Evolutionary conservation across 2,329 filamentous ascomycete genomes (phyloP).

Genomic region (Colletotrichum aenigma): DNA sequence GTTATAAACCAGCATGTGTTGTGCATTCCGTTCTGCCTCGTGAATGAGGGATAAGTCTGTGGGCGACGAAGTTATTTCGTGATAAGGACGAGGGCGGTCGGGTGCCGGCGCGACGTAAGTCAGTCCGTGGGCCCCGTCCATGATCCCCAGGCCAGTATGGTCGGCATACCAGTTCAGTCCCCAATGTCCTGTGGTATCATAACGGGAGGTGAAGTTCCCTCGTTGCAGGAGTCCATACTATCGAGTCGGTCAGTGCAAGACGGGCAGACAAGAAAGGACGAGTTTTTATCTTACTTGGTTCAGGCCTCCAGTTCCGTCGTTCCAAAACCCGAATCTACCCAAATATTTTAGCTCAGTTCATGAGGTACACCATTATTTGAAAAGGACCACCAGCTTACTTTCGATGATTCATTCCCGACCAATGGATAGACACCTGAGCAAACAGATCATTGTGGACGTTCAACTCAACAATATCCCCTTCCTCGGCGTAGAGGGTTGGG

Average conservation of each 20-base stretch:
- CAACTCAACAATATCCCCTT: not conserved
- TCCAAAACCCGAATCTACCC: not conserved
- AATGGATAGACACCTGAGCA: not conserved
- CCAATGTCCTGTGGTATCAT: slow-evolving; percentile 4
- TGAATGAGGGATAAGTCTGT: not conserved
- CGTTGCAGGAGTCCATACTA: slow-evolving; percentile 2
- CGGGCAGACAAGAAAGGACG: not conserved
- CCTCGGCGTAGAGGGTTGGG: not conserved
- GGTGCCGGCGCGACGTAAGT: not conserved
- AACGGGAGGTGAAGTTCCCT: not conserved
- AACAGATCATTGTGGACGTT: slow-evolving; percentile 5
- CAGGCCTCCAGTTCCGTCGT: slow-evolving; percentile 1
- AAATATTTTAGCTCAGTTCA: not conserved
- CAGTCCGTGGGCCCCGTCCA: slow-evolving; percentile 1
- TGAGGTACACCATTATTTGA: accelerated
- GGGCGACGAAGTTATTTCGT: not conserved
- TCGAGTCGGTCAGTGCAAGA: not conserved
- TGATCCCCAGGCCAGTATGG: not conserved
- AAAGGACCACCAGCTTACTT: not conserved
- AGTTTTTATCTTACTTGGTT: not conserved
- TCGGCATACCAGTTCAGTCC: slow-evolving; percentile 11
- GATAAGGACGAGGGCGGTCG: not conserved
- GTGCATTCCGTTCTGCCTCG: not conserved
- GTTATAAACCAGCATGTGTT: not conserved
- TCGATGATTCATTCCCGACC: slow-evolving; percentile 5